phyloP scores from a whole-genome alignment of 768 basidiomycete species.

The Fistulinella prunicolor region DNA sequence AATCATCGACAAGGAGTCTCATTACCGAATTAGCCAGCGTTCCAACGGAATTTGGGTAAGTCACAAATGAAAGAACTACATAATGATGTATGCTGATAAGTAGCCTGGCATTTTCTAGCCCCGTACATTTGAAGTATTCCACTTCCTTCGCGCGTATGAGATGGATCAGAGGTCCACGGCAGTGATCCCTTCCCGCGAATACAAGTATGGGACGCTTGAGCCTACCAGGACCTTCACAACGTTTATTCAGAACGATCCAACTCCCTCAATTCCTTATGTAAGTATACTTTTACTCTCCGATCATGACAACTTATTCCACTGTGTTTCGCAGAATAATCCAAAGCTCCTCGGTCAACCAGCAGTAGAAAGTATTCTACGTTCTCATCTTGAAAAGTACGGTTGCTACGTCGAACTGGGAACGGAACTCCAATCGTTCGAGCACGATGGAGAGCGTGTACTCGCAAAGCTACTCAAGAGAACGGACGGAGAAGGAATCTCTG shows the following conservation, averaged over 20 bases:
- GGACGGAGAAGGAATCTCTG: slow-evolving; percentile 22
- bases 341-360: slow-evolving; percentile 23
- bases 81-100: background rate
- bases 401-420: slow-evolving; percentile 42
- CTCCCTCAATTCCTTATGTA: slow-evolving; percentile 28
- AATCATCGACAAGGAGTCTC: slow-evolving; percentile 46
- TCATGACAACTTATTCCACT: background rate
- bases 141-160: slow-evolving; percentile 39
- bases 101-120: slow-evolving; percentile 8
- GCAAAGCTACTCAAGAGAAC: slow-evolving; percentile 34
- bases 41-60: slow-evolving; percentile 39
- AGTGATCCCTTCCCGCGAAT: slow-evolving; percentile 30
- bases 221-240: slow-evolving; percentile 9
- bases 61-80: background rate
- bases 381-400: slow-evolving; percentile 19
- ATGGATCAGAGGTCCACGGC: slow-evolving; percentile 30
- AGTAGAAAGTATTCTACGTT: slow-evolving; percentile 28
- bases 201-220: slow-evolving; percentile 27
- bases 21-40: slow-evolving; percentile 37
- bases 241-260: slow-evolving; percentile 13
- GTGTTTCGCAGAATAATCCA: slow-evolving; percentile 7
- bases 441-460: slow-evolving; percentile 34
- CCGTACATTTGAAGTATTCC: slow-evolving; percentile 43
- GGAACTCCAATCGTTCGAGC: slow-evolving; percentile 42
- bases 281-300: background rate